Base-by-base conservation (phyloP, 2,329 filamentous ascomycete genomes). In the Aspergillus brasiliensis region DNA sequence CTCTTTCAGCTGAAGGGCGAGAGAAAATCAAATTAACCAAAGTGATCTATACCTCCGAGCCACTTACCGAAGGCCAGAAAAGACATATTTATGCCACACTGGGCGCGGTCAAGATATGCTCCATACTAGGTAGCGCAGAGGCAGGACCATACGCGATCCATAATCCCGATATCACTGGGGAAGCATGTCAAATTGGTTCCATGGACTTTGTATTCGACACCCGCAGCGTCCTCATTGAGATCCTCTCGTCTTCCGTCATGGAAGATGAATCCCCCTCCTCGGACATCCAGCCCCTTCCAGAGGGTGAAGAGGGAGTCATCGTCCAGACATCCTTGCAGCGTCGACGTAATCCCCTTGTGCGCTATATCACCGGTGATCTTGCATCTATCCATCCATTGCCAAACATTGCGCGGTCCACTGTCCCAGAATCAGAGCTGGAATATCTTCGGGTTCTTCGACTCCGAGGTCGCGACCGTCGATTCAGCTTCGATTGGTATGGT, bases 1-100 rank as follows among this genome's bases (percentile, higher is more conserved):
- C 66, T 0, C 61, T 80, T 0, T 40, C 69, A 0, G 59, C 61
- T 4, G 63, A 67, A 1, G 34, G 66, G 0, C 56, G 58, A 4
- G 11, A 47, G 1, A 7, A 13, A 0, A 66, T 81, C 38, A 69
- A 62, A 1, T 42, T 82, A 0, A 56, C 71, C 11, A 82, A 81
- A 61, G 67, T 81, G 0, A 71, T 82, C 3, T 82, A 82, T 57
- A 81, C 80, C 0, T 82, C 80, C 0, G 80, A 82, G 31, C 63
- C 71, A 0, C 64, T 82, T 21, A 77, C 72, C 0, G 5, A 48
- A 0, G 53, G 69, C 0, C 78, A 82, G 37, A 69, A 70, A 21
- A 58, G 52, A 0, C 72, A 74, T 11, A 71, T 82, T 1, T 37
- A 37, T 3, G 56, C 65, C 0, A 67, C 75, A 0, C 58, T 82